phyloP scores from a whole-genome alignment of 1,284 basidiomycete genomes.

The Ganoderma multipileum region DNA sequence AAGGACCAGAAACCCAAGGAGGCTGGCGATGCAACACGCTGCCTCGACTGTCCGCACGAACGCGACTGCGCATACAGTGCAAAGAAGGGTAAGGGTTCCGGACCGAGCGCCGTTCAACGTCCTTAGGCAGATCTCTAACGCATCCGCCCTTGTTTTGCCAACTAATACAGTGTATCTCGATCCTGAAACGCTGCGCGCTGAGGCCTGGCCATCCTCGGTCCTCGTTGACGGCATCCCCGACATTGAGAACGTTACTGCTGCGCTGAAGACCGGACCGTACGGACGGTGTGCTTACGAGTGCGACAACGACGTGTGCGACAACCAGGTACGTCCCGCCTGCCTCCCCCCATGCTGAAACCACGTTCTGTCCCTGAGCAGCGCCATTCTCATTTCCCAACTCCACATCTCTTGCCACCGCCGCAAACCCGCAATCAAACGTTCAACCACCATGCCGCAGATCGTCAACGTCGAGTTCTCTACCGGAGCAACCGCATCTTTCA shows the following conservation, averaged over 20 bases:
- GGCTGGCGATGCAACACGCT: constrained; percentile 72
- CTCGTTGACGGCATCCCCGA: constrained; percentile 81
- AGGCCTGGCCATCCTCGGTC: constrained; percentile 67
- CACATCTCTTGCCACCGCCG: background rate
- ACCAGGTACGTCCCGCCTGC: constrained; percentile 30
- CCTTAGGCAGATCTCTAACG: background rate
- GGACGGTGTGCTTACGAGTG: constrained; percentile 86
- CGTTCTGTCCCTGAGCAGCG: background rate
- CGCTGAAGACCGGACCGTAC: constrained; percentile 61
- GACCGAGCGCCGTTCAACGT: constrained; percentile 4
- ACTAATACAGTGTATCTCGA: constrained; percentile 71
- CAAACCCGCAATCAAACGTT: background rate
- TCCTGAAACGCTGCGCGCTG: constrained; percentile 60
- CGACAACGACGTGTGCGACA: constrained; percentile 61
- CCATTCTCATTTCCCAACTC: background rate
- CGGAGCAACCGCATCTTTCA: constrained; percentile 80
- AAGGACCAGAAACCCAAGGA: constrained; percentile 71
- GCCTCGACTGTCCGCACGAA: constrained; percentile 77
- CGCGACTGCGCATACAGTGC: constrained; percentile 83
- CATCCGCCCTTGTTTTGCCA: background rate
- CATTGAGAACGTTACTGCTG: constrained; percentile 72
- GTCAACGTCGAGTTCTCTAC: constrained; percentile 85
- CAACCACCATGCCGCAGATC: constrained; percentile 49
- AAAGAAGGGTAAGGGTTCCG: constrained; percentile 65
- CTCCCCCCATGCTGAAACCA: background rate